Conservation (phyloP, 768 basidiomycete genomes). For the Pisolithus orientalis region DNA sequence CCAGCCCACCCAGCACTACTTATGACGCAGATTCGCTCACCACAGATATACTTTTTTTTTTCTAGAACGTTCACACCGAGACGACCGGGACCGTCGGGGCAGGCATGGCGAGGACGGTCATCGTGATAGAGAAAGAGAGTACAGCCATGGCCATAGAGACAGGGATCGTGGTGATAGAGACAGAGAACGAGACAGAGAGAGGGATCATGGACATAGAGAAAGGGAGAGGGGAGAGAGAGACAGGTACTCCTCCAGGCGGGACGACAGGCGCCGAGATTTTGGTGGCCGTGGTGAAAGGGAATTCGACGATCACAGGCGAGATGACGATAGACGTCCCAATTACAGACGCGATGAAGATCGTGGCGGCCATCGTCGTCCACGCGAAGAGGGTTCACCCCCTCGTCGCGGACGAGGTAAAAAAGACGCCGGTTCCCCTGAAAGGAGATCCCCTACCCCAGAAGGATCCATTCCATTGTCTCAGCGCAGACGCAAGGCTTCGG, state of each 20-base stretch:
- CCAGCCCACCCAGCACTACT: constrained; percentile 19
- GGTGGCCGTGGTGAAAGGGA: constrained; percentile 38
- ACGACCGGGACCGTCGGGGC: constrained; percentile 60
- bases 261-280: constrained; percentile 48
- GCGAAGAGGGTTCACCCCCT: no score
- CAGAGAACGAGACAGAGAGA: constrained; percentile 28
- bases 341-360: constrained; percentile 39
- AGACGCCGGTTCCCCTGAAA: constrained; percentile 61
- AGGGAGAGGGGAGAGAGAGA: constrained; percentile 30
- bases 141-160: constrained; percentile 32
- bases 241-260: constrained; percentile 30
- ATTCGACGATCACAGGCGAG: constrained; percentile 40
- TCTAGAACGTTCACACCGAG: constrained; percentile 57
- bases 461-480: constrained; percentile 63
- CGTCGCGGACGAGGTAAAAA: no score
- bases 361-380: constrained; percentile 15
- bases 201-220: constrained; percentile 23
- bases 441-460: constrained; percentile 68
- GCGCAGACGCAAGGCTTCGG: constrained; percentile 81
- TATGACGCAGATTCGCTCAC: constrained; percentile 46
- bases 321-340: constrained; percentile 48
- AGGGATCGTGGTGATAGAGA: constrained; percentile 47
- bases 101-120: constrained; percentile 42
- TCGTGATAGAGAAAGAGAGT: not conserved
- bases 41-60: constrained; percentile 36